Evolutionary conservation across 495 filamentous ascomycete species (phyloP).

Genomic region (Articulospora tetracladia): DNA sequence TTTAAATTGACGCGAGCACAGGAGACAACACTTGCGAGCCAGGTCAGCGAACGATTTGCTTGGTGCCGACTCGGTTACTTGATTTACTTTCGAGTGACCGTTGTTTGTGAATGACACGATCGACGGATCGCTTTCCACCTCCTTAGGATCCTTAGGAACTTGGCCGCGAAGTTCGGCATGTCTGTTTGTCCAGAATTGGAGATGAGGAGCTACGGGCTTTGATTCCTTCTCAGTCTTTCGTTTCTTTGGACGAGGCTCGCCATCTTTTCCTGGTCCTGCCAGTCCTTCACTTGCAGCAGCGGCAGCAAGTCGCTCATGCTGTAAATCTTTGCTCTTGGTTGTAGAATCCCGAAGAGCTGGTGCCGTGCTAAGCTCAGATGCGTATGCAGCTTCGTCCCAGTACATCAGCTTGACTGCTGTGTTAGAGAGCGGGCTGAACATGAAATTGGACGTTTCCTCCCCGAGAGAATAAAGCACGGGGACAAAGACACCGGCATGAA

Average conservation of each 20-base stretch:
- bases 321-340: conserved; percentile 28
- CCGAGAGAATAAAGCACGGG: conserved; percentile 56
- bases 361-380: conserved; percentile 60
- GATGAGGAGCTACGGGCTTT: conserved; percentile 57
- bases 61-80: conserved; percentile 14
- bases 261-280: conserved; percentile 34
- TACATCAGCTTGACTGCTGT: conserved; percentile 68
- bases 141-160: conserved; percentile 21
- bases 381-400: conserved; percentile 80
- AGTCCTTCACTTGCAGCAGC: conserved; percentile 38
- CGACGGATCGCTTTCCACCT: not conserved
- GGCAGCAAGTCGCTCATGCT: conserved; percentile 24
- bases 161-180: conserved; percentile 77
- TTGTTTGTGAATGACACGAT: conserved; percentile 8
- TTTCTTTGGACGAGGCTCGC: conserved; percentile 63
- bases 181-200: conserved; percentile 86
- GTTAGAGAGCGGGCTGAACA: conserved; percentile 71
- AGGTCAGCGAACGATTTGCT: conserved; percentile 65
- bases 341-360: conserved; percentile 34
- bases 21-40: conserved; percentile 67
- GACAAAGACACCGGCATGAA: conserved; percentile 86
- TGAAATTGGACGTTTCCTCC: conserved; percentile 54
- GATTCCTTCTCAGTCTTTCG: conserved; percentile 56
- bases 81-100: conserved; percentile 23
- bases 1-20: conserved; percentile 75